Percentiles rank a stretch among this genome's conserved stretches.
Evolutionary conservation across 345 rosid species (phyloP).

Genomic region (rapeseed (Brassica napus)): DNA sequence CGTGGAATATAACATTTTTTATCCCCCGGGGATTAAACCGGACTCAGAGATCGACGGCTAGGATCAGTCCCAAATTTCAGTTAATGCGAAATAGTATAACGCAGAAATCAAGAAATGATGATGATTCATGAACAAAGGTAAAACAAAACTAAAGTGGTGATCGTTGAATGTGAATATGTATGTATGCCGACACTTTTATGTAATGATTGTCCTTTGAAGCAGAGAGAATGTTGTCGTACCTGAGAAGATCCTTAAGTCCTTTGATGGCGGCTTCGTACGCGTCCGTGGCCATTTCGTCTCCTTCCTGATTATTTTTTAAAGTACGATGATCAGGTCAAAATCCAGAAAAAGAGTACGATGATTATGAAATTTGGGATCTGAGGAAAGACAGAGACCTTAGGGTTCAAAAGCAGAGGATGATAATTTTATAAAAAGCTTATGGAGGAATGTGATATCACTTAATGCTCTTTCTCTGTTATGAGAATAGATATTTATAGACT

Average conservation of each 20-base stretch:
- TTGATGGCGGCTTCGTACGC: conserved; percentile 76
- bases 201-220: conserved; percentile 9
- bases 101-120: neutral
- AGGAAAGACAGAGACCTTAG: neutral
- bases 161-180: neutral
- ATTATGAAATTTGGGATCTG: neutral
- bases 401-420: conserved; percentile 26
- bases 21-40: neutral
- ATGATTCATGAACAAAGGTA: neutral
- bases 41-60: conserved; percentile 34
- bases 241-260: conserved; percentile 74
- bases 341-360: neutral
- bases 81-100: neutral
- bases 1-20: neutral
- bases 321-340: neutral
- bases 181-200: neutral
- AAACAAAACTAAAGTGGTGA: neutral
- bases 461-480: conserved; percentile 15
- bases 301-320: conserved; percentile 9
- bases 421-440: neutral
- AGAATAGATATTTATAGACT: conserved; percentile 24
- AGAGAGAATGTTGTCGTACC: conserved; percentile 48
- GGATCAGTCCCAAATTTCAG: conserved; percentile 3
- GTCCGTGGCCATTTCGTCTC: conserved; percentile 59
- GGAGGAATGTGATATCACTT: conserved; percentile 27